phyloP scores from a whole-genome alignment of 2,329 filamentous ascomycete species.

The Pyrenochaeta sp. region DNA sequence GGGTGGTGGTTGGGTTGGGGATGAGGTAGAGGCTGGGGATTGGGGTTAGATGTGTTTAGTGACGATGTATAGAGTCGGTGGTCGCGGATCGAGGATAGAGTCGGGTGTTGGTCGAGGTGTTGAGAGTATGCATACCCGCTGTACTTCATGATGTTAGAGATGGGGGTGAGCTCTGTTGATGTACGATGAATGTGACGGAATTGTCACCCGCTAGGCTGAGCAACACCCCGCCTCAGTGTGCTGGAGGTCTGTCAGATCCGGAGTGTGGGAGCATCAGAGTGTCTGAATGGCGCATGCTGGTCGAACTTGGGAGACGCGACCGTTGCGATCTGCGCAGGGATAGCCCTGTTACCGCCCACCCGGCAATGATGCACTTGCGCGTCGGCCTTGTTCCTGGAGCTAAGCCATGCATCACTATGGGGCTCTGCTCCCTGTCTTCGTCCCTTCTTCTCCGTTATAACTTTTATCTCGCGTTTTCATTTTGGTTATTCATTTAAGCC shows the following conservation, averaged over 20 bases:
- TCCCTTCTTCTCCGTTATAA: constrained; percentile 2
- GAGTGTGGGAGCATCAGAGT: no score
- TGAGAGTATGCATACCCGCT: constrained; percentile 17
- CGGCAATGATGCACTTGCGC: constrained; percentile 6
- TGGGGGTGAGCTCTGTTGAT: no score
- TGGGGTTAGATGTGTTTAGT: background rate
- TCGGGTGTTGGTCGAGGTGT: no score
- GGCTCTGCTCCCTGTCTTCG: constrained; percentile 5
- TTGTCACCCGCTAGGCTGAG: no score
- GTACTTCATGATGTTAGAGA: constrained; percentile 22
- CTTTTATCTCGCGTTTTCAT: background rate
- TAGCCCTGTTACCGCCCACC: constrained; percentile 11
- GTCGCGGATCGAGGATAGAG: no score
- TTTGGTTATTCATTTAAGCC: background rate
- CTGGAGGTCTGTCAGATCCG: no score
- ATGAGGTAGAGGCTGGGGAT: constrained; percentile 43
- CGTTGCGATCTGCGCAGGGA: constrained; percentile 9
- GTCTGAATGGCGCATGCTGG: no score
- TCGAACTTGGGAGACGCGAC: background rate
- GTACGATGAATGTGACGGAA: no score
- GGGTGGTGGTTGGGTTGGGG: constrained; percentile 30
- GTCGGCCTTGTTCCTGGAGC: constrained; percentile 5
- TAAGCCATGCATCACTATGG: constrained; percentile 9
- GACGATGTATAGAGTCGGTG: no score
- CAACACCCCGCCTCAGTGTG: no score